phyloP scores from a whole-genome alignment of 78 protist species.

The Creolimax fragrantissima region DNA sequence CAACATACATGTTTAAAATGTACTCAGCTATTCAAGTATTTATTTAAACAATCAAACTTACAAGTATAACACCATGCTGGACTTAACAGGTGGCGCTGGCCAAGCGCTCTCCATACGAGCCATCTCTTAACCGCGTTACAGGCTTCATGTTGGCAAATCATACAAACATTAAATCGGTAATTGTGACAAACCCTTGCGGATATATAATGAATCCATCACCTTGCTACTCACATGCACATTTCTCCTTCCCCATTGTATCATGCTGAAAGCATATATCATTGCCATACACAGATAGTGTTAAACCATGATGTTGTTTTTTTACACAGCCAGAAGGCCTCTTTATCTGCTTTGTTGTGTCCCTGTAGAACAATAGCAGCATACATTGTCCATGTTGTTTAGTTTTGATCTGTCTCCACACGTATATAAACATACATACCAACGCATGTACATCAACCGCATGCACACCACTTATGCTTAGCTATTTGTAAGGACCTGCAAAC shows the following conservation, averaged over 20 bases:
- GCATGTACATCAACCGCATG: background rate
- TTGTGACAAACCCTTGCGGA: background rate
- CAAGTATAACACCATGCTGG: too few relatives aligned
- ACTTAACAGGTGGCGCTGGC: slow-evolving; percentile 85
- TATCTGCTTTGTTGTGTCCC: too few relatives aligned
- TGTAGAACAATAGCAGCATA: too few relatives aligned
- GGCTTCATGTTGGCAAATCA: slow-evolving; percentile 99
- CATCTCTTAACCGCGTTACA: slow-evolving; percentile 82
- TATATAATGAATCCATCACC: background rate
- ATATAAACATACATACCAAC: background rate
- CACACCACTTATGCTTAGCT: slow-evolving; percentile 21
- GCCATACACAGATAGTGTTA: too few relatives aligned
- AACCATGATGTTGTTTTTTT: too few relatives aligned
- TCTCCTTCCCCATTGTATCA: background rate
- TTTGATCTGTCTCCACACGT: too few relatives aligned
- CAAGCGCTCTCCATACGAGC: slow-evolving; percentile 71
- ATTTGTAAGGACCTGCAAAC: slow-evolving; percentile 34
- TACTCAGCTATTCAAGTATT: too few relatives aligned
- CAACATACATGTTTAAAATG: too few relatives aligned
- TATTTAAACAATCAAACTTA: too few relatives aligned
- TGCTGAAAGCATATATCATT: background rate
- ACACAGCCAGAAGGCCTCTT: too few relatives aligned
- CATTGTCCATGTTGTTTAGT: too few relatives aligned
- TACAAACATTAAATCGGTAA: slow-evolving; percentile 71
- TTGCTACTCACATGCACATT: background rate